These are phyloP conservation scores for Capsicum pubescens DNA, from an alignment of 257 asterid species.

Conservation along the genomic window DNA sequence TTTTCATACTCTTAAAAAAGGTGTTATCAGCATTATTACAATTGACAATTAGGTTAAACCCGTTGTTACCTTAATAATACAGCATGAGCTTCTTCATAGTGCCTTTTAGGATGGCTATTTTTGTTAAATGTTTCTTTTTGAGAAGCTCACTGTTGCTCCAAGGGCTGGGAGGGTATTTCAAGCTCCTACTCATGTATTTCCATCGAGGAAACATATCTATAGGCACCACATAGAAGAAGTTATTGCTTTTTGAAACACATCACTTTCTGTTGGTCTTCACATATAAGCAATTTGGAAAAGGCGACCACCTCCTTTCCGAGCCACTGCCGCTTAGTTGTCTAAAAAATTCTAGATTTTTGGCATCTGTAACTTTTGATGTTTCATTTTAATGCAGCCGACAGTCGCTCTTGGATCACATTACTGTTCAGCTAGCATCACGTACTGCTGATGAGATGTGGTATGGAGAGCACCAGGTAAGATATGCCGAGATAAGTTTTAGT, in stretches of 20 bases:
- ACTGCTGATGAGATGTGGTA: conserved; percentile 95
- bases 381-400: conserved; percentile 66
- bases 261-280: not conserved
- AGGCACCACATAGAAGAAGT: not conserved
- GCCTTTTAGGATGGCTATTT: not conserved
- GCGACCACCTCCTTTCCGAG: not conserved
- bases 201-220: not conserved
- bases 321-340: not conserved
- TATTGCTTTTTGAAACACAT: not conserved
- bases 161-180: conserved; percentile 63
- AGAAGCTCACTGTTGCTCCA: conserved; percentile 76
- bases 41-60: not conserved
- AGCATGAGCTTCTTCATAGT: not conserved
- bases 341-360: not conserved
- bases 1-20: not conserved
- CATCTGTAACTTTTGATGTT: not conserved
- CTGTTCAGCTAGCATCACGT: conserved; percentile 91
- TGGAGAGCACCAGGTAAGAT: conserved; percentile 75
- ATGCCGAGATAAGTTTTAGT: conserved; percentile 2
- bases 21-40: not conserved
- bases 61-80: not conserved
- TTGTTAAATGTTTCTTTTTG: conserved; percentile 23
- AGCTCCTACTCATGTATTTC: not conserved
- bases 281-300: not conserved
- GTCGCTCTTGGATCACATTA: conserved; percentile 88